Base-by-base conservation (phyloP, 805 yeast genomes). In the Monosporozyma yasuniensis region DNA sequence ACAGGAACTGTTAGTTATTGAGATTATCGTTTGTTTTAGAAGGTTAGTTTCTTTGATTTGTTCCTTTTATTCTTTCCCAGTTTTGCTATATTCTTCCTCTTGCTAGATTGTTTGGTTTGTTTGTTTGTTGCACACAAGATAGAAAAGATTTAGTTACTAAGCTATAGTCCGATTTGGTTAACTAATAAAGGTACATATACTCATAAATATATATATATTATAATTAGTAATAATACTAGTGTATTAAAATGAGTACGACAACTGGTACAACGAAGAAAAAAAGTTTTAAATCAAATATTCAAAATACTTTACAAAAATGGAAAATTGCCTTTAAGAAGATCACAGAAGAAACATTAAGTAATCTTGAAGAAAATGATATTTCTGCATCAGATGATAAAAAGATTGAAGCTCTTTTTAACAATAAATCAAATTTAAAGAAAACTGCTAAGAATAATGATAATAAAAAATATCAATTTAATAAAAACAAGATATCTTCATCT, bases 271-370 rank as follows among this genome's bases (percentile, higher is more conserved):
- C 14, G 5, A n/a, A 30, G 12, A 48, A 41, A 32, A 46, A 37
- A n/a, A 44, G 44, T 16, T 25, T 52, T 10, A 52, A 46, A 27
- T 14, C 43, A 6, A 42, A 54, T 1, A 30, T 59, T 7, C 49
- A 58, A 12, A 42, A 51, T 25, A 53, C 58, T 23, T 49, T 59
- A 35, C 56, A 54, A 32, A 61, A 50, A 53, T 61, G 63, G 64
- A 56, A 53, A 37, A 46, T 35, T 27, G 52, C 56, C 2, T 43
- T 61, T 44, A 57, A 55, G 49, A 57, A 42, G 44, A 48, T 57
- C 1, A 55, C 61, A 14, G 60, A 55, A 12, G 64, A 53, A 12
- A 56, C 63, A 0, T 48, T 58, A 51, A 55, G 54, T 19, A 47
- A 51, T n/a, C 38, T 62, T 43, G 59, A 56, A 23, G 56, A 51